Conservation (phyloP, 768 basidiomycete genomes). For the Tricholoma bakamatsutake region DNA sequence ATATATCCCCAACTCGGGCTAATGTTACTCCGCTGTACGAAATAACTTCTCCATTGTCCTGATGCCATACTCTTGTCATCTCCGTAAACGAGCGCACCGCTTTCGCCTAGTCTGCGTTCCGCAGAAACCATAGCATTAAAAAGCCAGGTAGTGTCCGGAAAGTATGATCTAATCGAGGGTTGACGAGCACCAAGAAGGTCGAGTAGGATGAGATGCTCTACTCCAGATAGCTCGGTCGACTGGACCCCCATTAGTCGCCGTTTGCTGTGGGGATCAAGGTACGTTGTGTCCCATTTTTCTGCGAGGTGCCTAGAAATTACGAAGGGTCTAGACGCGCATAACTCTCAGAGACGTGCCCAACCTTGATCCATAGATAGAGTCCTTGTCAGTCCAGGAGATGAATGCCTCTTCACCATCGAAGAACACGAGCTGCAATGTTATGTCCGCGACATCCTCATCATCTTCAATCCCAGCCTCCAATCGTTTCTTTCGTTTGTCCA, state of each 20-base stretch:
- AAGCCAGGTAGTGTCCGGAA: slow-evolving; percentile 87
- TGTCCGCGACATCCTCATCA: slow-evolving; percentile 75
- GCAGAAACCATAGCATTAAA: slow-evolving; percentile 70
- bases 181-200: slow-evolving; percentile 82
- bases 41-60: slow-evolving; percentile 61
- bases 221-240: slow-evolving; percentile 62
- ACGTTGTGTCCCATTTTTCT: slow-evolving; percentile 72
- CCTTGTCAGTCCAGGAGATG: slow-evolving; percentile 77
- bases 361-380: slow-evolving; percentile 96
- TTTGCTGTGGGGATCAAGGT: slow-evolving; percentile 51
- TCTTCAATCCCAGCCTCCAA: slow-evolving; percentile 52
- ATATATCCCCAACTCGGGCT: slow-evolving; percentile 51
- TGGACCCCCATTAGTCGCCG: slow-evolving; percentile 51
- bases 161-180: slow-evolving; percentile 78
- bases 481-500: slow-evolving; percentile 54
- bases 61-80: slow-evolving; percentile 38
- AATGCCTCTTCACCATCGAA: slow-evolving; percentile 99
- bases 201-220: slow-evolving; percentile 89
- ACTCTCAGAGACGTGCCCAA: slow-evolving; percentile 23
- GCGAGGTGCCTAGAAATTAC: slow-evolving; percentile 69
- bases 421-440: slow-evolving; percentile 88
- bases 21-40: slow-evolving; percentile 41
- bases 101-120: slow-evolving; percentile 66
- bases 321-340: neutral
- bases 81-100: slow-evolving; percentile 52